These are phyloP conservation scores for Paspalum vaginatum DNA, from an alignment of 176 grass and related monocot species.

Conservation along the genomic window DNA sequence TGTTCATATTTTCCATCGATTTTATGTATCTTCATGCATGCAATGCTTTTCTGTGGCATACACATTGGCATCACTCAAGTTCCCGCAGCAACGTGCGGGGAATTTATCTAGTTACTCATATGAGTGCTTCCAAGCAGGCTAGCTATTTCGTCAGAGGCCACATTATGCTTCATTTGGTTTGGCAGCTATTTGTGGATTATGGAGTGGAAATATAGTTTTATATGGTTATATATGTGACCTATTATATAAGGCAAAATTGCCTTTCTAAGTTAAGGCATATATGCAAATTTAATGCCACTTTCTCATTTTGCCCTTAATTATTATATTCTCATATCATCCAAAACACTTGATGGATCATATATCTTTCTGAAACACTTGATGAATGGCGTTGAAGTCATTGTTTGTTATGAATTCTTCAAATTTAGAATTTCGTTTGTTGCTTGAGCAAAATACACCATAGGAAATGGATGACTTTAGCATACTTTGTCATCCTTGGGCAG, in stretches of 20 bases:
- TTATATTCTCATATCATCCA: background rate
- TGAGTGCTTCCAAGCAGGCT: background rate
- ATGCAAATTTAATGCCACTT: background rate
- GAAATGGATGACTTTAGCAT: background rate
- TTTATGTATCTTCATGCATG: no score
- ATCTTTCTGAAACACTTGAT: slow-evolving; percentile 12
- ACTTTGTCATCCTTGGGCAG: background rate
- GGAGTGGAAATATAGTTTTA: background rate
- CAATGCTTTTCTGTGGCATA: no score
- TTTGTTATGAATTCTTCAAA: background rate
- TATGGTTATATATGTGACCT: background rate
- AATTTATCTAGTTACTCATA: no score
- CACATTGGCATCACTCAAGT: no score
- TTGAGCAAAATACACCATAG: background rate
- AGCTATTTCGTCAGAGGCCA: background rate
- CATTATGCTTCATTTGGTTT: background rate
- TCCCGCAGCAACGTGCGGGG: no score
- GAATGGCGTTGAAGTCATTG: background rate
- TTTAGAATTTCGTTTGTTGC: background rate
- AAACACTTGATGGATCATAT: background rate
- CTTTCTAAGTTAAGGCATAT: background rate
- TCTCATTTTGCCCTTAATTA: background rate
- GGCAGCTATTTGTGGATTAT: background rate
- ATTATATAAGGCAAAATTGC: background rate
- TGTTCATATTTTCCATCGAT: no score